Base-by-base conservation (phyloP, 768 basidiomycete species). In the Phylloporus arenicola region DNA sequence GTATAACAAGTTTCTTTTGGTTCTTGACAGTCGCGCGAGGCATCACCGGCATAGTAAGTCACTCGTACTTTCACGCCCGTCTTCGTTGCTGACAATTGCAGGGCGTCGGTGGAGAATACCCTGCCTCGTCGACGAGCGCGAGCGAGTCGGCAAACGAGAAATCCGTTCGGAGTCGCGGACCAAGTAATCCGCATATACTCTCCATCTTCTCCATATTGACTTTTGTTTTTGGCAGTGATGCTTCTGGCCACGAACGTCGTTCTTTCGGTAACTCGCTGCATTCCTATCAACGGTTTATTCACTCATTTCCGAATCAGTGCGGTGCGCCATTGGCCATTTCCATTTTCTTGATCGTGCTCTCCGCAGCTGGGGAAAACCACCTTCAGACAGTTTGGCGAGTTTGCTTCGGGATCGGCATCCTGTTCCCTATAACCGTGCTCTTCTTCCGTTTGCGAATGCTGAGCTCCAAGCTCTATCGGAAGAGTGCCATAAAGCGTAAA, bases 21-120 rank as follows among this genome's bases (percentile, higher is more conserved):
- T 83, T 82, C 64, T 64, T 88, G 58, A 86, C 85, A 0, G 64
- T 87, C 53, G 81, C 85, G n/a, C 73, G 86, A 48, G 87, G 86
- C 34, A 74, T 87, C 33, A 84, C 83, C 24, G 84, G 84, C 19
- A 66, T 84, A 38, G 82, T 83, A 53, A 59, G 78, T 64, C 20
- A 35, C 39, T 35, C 37, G 37, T 17, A 27, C n/a, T 38, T 29
- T 22, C 16, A 29, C 6, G 3, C 13, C 25, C 43, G 24, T 17
- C 39, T 50, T 33, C 50, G 6, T 42, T 42, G 34, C 38, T 47
- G 39, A 55, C 35, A 35, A n/a, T 45, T 35, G 19, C 47, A 83
- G 75, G 85, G 85, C 52, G 84, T 86, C 11, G 84, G 85, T 33
- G 85, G 85, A 24, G 86, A 88, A 68, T 88, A 89, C 64, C 86